Conservation (phyloP, 2,329 filamentous ascomycete genomes). For the Zalaria obscura region DNA sequence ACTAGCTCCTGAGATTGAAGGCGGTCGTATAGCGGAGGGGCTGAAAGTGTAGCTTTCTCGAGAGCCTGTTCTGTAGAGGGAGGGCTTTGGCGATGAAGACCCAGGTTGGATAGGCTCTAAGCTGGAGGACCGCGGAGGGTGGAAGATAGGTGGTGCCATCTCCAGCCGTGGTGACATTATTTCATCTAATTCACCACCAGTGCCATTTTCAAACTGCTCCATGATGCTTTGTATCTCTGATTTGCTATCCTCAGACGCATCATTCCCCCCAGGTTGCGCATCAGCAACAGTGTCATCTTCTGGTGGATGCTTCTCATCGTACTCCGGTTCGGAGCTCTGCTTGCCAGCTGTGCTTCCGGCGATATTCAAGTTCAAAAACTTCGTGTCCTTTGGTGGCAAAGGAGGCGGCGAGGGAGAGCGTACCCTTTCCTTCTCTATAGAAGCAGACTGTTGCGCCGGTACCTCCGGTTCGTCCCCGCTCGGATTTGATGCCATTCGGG, state of each 20-base stretch:
- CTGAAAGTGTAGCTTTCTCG: constrained; percentile 8
- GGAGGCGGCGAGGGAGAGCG: constrained; percentile 14
- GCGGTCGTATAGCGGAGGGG: constrained; percentile 8
- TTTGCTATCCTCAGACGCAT: constrained; percentile 18
- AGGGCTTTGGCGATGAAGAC: constrained; percentile 1
- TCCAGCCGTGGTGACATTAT: constrained; percentile 87
- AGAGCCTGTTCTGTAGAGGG: constrained; percentile 6
- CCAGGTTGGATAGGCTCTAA: constrained; percentile 45
- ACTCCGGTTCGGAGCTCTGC: constrained; percentile 7
- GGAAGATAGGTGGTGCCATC: constrained; percentile 66
- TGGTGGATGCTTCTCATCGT: constrained; percentile 16
- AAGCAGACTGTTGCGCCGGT: background rate
- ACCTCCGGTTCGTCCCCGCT: background rate
- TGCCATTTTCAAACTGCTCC: constrained; percentile 74
- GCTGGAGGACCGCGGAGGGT: constrained; percentile 76
- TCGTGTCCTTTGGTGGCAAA: constrained; percentile 16
- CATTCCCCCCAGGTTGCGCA: constrained; percentile 7
- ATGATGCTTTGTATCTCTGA: constrained; percentile 93
- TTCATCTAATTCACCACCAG: constrained; percentile 49
- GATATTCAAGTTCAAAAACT: constrained; percentile 5
- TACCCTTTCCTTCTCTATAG: constrained; percentile 5
- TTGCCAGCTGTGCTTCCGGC: background rate
- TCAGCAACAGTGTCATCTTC: constrained; percentile 10
- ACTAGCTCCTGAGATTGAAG: constrained; percentile 12
- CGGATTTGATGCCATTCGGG: background rate